Evolutionary conservation across 352 stramenopile genomes (phyloP).

Genomic region (Elongisporangium anandrum): DNA sequence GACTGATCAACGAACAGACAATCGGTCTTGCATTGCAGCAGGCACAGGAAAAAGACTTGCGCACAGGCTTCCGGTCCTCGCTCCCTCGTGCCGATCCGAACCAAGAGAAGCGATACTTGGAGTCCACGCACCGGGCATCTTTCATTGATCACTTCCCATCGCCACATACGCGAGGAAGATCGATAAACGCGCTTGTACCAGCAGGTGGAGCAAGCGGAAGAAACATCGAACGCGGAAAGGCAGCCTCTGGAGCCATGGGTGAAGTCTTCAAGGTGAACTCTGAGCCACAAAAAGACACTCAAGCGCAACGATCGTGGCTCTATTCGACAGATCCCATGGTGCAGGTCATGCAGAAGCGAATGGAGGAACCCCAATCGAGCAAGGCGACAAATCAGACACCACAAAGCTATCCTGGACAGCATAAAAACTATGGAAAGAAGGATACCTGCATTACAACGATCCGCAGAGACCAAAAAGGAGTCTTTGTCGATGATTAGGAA

Average conservation of each 20-base stretch:
- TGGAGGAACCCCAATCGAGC: not conserved
- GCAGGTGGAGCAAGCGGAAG: constrained; percentile 42
- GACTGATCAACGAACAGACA: constrained; percentile 63
- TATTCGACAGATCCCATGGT: constrained; percentile 77
- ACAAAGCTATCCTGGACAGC: not conserved
- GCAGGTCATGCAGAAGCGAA: constrained; percentile 27
- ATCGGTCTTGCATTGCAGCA: constrained; percentile 51
- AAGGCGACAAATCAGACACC: not conserved
- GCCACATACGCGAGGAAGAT: constrained; percentile 1
- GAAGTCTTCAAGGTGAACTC: constrained; percentile 51
- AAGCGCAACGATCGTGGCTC: constrained; percentile 71
- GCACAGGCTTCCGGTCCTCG: constrained; percentile 46
- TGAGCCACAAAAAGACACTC: constrained; percentile 67
- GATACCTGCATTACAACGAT: constrained; percentile 60
- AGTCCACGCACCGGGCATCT: constrained; percentile 56
- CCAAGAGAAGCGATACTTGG: constrained; percentile 41
- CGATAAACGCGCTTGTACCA: constrained; percentile 14
- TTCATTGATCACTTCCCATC: constrained; percentile 46
- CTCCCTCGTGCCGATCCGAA: constrained; percentile 48
- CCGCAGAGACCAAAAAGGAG: constrained; percentile 42
- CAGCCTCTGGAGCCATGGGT: constrained; percentile 51
- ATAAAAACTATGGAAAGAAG: constrained; percentile 27
- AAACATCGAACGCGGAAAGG: constrained; percentile 54
- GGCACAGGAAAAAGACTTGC: constrained; percentile 25
- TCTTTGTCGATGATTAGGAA: constrained; percentile 58